Conservation (phyloP, 371 early-diverging fungal species). For the Umbelopsis sp. region DNA sequence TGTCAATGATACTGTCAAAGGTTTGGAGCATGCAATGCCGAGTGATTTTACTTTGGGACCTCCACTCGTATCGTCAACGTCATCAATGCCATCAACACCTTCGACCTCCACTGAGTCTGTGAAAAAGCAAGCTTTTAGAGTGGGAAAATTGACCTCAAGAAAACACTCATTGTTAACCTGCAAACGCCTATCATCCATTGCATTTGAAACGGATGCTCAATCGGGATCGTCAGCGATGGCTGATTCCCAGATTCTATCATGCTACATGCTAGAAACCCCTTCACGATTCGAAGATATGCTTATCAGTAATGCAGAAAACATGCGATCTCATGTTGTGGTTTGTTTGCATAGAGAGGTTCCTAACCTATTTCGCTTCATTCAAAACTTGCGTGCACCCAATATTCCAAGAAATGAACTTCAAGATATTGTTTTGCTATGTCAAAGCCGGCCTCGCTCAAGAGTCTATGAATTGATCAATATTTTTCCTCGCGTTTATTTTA, state of each 20-base stretch:
- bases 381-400: conserved; percentile 46
- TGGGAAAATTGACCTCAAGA: conserved; percentile 27
- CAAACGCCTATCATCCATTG: conserved; percentile 16
- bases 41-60: neutral
- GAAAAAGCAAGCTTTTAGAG: conserved; percentile 23
- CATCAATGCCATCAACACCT: neutral
- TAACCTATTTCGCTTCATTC: conserved; percentile 52
- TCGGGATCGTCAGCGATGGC: conserved; percentile 2
- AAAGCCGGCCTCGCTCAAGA: conserved; percentile 39
- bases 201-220: conserved; percentile 6
- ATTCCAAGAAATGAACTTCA: conserved; percentile 45
- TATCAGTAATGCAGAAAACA: conserved; percentile 36
- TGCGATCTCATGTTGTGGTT: conserved; percentile 47
- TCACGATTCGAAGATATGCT: conserved; percentile 32
- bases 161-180: conserved; percentile 33
- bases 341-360: conserved; percentile 50
- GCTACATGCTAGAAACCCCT: conserved; percentile 50
- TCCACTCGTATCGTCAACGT: neutral
- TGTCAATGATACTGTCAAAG: conserved; percentile 23
- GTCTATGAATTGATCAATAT: conserved; percentile 53
- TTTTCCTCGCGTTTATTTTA: conserved; percentile 60
- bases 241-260: conserved; percentile 15
- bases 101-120: neutral
- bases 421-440: conserved; percentile 58
- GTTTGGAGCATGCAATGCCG: conserved; percentile 5